These are phyloP conservation scores for Knoxdaviesia proteae DNA, from an alignment of 2,329 filamentous ascomycete genomes.

Conservation along the genomic window DNA sequence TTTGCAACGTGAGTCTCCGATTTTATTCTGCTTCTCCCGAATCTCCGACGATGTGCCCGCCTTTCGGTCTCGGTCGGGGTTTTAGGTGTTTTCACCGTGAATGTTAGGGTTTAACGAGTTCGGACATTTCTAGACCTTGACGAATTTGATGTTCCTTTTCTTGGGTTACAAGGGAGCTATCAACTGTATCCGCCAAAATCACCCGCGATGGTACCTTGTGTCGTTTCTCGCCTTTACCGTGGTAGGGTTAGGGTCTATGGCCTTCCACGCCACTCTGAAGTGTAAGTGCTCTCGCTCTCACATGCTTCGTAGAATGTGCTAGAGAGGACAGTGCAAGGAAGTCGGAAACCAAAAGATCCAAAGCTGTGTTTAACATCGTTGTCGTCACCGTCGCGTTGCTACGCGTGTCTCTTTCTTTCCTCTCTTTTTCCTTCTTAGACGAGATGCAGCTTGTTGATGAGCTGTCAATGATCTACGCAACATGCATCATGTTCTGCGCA, in stretches of 20 bases:
- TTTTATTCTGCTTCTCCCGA: background rate
- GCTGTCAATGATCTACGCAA: constrained; percentile 39
- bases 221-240: constrained; percentile 31
- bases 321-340: no score
- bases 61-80: no score
- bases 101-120: background rate
- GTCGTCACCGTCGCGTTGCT: no score
- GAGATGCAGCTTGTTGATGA: constrained; percentile 40
- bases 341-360: background rate
- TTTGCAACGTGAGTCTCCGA: constrained; percentile 34
- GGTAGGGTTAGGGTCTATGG: constrained; percentile 31
- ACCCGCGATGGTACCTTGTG: constrained; percentile 57
- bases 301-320: background rate
- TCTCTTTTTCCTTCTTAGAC: constrained; percentile 15
- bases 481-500: constrained; percentile 36
- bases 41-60: no score
- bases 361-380: background rate
- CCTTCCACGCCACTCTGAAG: constrained; percentile 35
- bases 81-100: background rate
- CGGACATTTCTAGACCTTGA: constrained; percentile 34
- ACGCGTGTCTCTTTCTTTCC: background rate
- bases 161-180: constrained; percentile 55
- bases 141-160: constrained; percentile 64
- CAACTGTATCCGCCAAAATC: constrained; percentile 50
- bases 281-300: constrained; percentile 16